A percentile compares a stretch with the other conserved stretches of the same genome.
phyloP scores from a whole-genome alignment of 2,329 filamentous ascomycete genomes.

The Kalmusia sp. region DNA sequence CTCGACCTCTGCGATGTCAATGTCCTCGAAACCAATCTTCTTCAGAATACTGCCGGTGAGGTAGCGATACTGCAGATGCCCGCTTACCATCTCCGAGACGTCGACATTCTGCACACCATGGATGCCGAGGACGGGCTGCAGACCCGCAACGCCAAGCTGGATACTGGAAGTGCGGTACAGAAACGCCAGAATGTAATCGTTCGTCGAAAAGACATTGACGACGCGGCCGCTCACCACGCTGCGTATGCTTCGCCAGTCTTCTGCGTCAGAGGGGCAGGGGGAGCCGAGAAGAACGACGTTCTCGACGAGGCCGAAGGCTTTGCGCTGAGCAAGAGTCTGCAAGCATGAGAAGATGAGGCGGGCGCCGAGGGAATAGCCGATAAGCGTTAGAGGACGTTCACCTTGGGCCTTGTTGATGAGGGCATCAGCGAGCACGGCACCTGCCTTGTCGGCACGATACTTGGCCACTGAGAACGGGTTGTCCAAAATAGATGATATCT shows the following conservation, averaged over 20 bases:
- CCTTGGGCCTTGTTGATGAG: constrained; percentile 83
- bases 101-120: constrained; percentile 69
- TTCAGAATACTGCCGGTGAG: constrained; percentile 59
- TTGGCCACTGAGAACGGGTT: constrained; percentile 83
- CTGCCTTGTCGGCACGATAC: constrained; percentile 80
- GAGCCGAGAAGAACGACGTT: constrained; percentile 83
- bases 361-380: constrained; percentile 84
- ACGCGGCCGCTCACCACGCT: constrained; percentile 81
- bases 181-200: constrained; percentile 87
- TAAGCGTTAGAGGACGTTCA: constrained; percentile 78
- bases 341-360: constrained; percentile 85
- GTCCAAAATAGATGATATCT: constrained; percentile 67
- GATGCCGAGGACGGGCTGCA: constrained; percentile 75
- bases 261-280: constrained; percentile 74
- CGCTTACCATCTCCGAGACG: constrained; percentile 58
- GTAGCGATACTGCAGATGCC: constrained; percentile 59
- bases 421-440: constrained; percentile 79
- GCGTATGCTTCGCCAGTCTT: constrained; percentile 78
- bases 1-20: constrained; percentile 55
- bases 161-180: constrained; percentile 85
- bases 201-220: constrained; percentile 87
- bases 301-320: constrained; percentile 84
- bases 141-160: constrained; percentile 81
- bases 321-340: constrained; percentile 75
- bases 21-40: constrained; percentile 61